Percentiles rank a stretch among this genome's conserved stretches.
Conservation (phyloP, 2,329 filamentous ascomycete genomes). For the Pochonia chlamydosporia region DNA sequence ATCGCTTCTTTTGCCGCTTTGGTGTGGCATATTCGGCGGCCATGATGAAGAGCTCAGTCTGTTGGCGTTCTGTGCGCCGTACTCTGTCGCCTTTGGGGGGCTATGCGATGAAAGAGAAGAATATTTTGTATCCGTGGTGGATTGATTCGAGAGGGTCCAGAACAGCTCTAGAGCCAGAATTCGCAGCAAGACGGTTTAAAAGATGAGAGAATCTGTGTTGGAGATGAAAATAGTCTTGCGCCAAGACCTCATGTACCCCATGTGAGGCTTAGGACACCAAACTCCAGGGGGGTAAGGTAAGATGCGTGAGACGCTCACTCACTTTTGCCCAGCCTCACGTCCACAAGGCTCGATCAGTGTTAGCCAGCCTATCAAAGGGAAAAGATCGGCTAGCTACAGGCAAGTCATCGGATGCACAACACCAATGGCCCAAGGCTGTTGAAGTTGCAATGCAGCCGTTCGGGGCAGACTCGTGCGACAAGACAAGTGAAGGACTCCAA, state of each 20-base stretch:
- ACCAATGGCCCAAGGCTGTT: not conserved
- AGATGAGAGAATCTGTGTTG: not conserved
- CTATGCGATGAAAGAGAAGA: too few species aligned
- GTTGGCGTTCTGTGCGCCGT: too few species aligned
- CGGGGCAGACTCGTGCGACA: not conserved
- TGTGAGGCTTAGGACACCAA: not conserved
- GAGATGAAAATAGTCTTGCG: not conserved
- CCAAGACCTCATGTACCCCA: not conserved
- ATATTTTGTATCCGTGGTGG: too few species aligned
- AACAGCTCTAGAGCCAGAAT: too few species aligned
- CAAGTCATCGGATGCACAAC: not conserved
- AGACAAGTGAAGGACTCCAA: too few species aligned
- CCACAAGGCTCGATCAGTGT: not conserved
- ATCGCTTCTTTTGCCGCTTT: constrained; percentile 31
- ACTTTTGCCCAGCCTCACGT: not conserved
- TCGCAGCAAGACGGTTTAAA: not conserved
- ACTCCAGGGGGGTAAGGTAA: not conserved
- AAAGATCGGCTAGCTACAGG: not conserved
- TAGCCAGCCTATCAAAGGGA: not conserved
- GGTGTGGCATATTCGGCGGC: not conserved
- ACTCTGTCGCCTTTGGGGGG: too few species aligned
- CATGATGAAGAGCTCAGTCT: not conserved
- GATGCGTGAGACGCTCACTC: not conserved
- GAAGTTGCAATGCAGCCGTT: not conserved
- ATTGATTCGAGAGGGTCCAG: too few species aligned